Percentiles rank a stretch among this genome's conserved stretches.
Evolutionary conservation across 306 rosid genomes (phyloP).

Genomic region (Fagus crenata): DNA sequence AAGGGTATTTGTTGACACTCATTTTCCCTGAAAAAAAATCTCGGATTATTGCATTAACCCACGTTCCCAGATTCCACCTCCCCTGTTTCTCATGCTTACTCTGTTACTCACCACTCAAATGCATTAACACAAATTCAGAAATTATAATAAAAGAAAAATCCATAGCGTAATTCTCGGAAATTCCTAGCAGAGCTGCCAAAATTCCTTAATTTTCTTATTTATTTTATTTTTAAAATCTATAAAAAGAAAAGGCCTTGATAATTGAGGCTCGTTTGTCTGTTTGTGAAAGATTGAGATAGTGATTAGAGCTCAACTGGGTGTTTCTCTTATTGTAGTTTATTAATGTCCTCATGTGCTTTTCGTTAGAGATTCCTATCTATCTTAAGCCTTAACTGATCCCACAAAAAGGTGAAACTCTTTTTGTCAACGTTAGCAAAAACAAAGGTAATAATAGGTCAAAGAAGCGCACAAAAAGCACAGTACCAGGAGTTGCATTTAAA

Average conservation of each 20-base stretch:
- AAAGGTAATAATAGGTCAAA: conserved; percentile 15
- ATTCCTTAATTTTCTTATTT: too few relatives aligned
- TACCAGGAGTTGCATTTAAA: not conserved
- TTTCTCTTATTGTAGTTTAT: too few relatives aligned
- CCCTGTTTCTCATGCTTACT: not conserved
- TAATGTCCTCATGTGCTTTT: not conserved
- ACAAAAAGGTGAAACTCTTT: not conserved
- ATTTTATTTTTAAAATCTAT: not conserved
- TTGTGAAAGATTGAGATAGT: not conserved
- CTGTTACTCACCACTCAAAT: not conserved
- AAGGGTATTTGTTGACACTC: not conserved
- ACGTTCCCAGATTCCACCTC: not conserved
- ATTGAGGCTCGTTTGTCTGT: not conserved
- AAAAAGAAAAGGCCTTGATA: too few relatives aligned
- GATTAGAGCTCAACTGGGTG: not conserved
- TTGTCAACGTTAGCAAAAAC: not conserved
- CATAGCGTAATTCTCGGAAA: conserved; percentile 7
- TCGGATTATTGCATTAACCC: not conserved
- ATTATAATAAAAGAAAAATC: not conserved
- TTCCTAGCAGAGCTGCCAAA: not conserved
- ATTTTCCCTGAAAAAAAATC: not conserved
- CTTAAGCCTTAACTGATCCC: not conserved
- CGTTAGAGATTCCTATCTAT: not conserved
- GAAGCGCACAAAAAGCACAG: conserved; percentile 1
- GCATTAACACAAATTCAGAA: not conserved